Conservation (phyloP, 257 asterid species). For the Solanum clarkiae region DNA sequence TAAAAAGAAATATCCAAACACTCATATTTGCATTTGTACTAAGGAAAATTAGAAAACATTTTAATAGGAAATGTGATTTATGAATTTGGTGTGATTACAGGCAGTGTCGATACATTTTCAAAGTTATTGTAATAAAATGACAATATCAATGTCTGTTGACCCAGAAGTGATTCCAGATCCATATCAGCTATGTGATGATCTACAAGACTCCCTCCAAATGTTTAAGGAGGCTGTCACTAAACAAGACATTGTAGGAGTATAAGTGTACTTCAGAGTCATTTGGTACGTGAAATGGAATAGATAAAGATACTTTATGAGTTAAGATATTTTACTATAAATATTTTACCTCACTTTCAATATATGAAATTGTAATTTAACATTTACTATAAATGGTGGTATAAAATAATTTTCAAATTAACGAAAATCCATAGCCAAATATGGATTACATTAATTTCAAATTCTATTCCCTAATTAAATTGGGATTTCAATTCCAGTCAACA, state of each 20-base stretch:
- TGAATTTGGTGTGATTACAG: background rate
- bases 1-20: too few species aligned
- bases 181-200: constrained; percentile 27
- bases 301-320: too few species aligned
- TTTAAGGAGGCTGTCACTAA: constrained; percentile 10
- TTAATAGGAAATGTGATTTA: background rate
- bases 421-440: too few species aligned
- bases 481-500: too few species aligned
- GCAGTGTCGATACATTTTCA: constrained; percentile 19
- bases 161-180: constrained; percentile 30
- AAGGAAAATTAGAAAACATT: background rate
- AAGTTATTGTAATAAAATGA: constrained; percentile 26
- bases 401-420: too few species aligned
- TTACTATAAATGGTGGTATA: too few species aligned
- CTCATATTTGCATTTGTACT: background rate
- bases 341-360: background rate
- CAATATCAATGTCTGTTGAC: constrained; percentile 25
- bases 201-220: constrained; percentile 13
- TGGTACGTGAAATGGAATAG: background rate
- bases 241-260: background rate
- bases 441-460: too few species aligned
- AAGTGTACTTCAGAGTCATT: background rate
- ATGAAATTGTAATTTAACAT: too few species aligned
- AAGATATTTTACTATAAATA: background rate
- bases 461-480: too few species aligned